A percentile compares a stretch with the other conserved stretches of the same genome.
These are phyloP conservation scores for Colletotrichum graminicola DNA, from an alignment of 2,329 filamentous ascomycete genomes.

Conservation along the genomic window DNA sequence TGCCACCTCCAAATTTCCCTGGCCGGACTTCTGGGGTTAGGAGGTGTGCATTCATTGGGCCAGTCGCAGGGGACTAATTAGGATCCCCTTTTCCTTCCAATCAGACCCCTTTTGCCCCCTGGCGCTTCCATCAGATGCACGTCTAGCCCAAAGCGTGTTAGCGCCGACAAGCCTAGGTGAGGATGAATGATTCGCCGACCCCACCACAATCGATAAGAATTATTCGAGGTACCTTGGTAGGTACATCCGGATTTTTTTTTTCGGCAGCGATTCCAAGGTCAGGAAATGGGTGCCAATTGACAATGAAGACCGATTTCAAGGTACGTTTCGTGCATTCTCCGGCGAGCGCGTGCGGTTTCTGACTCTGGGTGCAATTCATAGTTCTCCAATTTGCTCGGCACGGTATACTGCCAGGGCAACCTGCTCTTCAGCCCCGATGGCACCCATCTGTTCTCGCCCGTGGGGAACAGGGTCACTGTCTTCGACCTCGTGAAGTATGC, in stretches of 20 bases:
- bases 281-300: conserved; percentile 56
- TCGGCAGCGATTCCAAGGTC: conserved; percentile 27
- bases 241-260: conserved; percentile 19
- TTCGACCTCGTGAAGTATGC: conserved; percentile 95
- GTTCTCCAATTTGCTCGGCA: conserved; percentile 99
- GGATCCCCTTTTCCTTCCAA: conserved; percentile 43
- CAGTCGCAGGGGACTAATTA: conserved; percentile 41
- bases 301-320: conserved; percentile 99
- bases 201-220: conserved; percentile 53
- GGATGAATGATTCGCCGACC: conserved; percentile 54
- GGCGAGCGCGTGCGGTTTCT: conserved; percentile 9
- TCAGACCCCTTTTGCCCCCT: conserved; percentile 39
- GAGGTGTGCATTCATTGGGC: conserved; percentile 39
- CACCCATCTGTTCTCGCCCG: conserved; percentile 93
- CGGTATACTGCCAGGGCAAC: conserved; percentile 98
- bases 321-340: conserved; percentile 59
- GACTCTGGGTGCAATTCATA: conserved; percentile 53
- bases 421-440: conserved; percentile 97
- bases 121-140: conserved; percentile 20
- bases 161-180: background rate
- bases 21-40: conserved; percentile 39
- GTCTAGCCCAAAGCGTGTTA: conserved; percentile 19
- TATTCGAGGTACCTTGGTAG: background rate
- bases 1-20: conserved; percentile 45
- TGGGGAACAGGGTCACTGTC: conserved; percentile 94